A percentile compares a stretch with the other conserved stretches of the same genome.
These are phyloP conservation scores for Amniculicola lignicola DNA, from an alignment of 495 filamentous ascomycete genomes.

Conservation along the genomic window DNA sequence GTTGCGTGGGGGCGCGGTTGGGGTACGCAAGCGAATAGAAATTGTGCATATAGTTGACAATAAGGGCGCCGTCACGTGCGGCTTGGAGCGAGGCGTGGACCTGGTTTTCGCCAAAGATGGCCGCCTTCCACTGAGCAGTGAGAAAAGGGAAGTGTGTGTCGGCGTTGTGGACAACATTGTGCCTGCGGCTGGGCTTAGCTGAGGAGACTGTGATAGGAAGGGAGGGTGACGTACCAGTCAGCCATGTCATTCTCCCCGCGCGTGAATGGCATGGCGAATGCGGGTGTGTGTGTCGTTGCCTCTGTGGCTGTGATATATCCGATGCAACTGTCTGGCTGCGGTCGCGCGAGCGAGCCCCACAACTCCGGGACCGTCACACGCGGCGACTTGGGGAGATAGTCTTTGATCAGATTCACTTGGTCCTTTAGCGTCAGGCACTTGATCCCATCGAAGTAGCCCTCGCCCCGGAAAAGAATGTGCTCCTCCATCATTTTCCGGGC, in stretches of 20 bases:
- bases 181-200: constrained; percentile 10
- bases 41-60: constrained; percentile 14
- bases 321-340: constrained; percentile 16
- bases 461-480: constrained; percentile 19
- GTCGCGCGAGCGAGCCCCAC: constrained; percentile 8
- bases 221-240: constrained; percentile 5
- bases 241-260: constrained; percentile 14
- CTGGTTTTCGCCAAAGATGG: constrained; percentile 9
- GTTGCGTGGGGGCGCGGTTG: constrained; percentile 5
- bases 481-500: constrained; percentile 14
- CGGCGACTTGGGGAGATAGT: constrained; percentile 14
- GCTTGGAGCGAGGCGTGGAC: constrained; percentile 10
- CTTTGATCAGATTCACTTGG: constrained; percentile 21
- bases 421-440: constrained; percentile 17
- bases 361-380: constrained; percentile 8
- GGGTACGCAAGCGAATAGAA: constrained; percentile 14
- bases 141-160: constrained; percentile 14
- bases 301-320: constrained; percentile 13
- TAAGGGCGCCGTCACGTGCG: constrained; percentile 13
- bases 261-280: constrained; percentile 10
- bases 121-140: constrained; percentile 12
- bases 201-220: neutral
- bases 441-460: constrained; percentile 7
- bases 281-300: constrained; percentile 4
- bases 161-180: constrained; percentile 17